phyloP scores from a whole-genome alignment of 129 eudicot species.

The Saposhnikovia divaricata region DNA sequence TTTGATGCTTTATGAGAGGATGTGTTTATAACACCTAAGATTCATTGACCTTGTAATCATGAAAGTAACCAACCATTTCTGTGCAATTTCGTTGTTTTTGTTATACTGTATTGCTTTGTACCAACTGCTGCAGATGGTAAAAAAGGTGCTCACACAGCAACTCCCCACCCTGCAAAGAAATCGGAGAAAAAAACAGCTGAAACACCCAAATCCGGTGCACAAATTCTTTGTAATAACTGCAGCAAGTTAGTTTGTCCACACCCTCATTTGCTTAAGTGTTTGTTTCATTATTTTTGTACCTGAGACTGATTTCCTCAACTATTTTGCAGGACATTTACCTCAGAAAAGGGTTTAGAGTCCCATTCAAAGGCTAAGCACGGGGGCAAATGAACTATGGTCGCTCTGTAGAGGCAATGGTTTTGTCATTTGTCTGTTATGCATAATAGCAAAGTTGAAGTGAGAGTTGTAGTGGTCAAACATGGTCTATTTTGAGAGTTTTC shows the following conservation, averaged over 20 bases:
- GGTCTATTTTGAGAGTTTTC: not conserved
- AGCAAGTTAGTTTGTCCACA: constrained; percentile 12
- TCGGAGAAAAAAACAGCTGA: constrained; percentile 22
- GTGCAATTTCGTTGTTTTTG: not conserved
- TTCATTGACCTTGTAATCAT: not conserved
- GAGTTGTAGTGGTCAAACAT: not conserved
- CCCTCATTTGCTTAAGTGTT: not conserved
- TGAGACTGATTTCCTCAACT: not conserved
- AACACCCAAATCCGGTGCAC: constrained; percentile 21
- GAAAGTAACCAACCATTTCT: not conserved
- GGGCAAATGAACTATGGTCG: constrained; percentile 10
- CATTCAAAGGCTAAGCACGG: constrained; percentile 29
- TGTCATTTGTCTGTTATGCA: not conserved
- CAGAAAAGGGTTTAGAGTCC: constrained; percentile 19
- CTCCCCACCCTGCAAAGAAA: constrained; percentile 36
- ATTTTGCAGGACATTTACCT: constrained; percentile 20
- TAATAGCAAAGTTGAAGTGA: not conserved
- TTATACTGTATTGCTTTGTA: not conserved
- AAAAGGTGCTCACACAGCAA: constrained; percentile 32
- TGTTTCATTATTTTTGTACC: not conserved
- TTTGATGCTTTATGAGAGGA: not conserved
- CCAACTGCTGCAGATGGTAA: constrained; percentile 26
- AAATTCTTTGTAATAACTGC: constrained; percentile 17
- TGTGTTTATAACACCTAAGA: not conserved
- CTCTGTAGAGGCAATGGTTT: not conserved